phyloP scores from a whole-genome alignment of 2,329 filamentous ascomycete species.

The Alternaria consortialis region DNA sequence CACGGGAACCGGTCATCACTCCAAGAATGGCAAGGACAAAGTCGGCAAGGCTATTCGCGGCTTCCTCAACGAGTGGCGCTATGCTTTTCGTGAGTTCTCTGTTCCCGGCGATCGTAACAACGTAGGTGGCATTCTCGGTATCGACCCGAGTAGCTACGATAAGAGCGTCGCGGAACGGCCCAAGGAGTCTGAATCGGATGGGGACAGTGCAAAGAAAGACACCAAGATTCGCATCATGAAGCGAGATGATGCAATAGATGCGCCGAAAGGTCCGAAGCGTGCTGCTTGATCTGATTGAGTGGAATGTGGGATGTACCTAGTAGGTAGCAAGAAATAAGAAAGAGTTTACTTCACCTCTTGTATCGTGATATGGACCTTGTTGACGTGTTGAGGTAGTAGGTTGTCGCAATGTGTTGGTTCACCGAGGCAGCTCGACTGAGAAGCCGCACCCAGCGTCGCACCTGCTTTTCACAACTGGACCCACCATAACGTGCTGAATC shows the following conservation, averaged over 20 bases:
- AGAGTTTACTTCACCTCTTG: slow-evolving; percentile 24
- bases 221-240: slow-evolving; percentile 50
- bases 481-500: background rate
- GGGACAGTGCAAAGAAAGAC: slow-evolving; percentile 42
- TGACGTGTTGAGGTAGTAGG: background rate
- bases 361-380: background rate
- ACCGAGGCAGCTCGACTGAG: background rate
- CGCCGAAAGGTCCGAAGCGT: slow-evolving; percentile 49
- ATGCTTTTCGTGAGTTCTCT: slow-evolving; percentile 94
- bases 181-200: slow-evolving; percentile 45
- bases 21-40: slow-evolving; percentile 98
- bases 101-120: slow-evolving; percentile 95
- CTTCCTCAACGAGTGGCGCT: slow-evolving; percentile 95
- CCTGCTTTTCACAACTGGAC: slow-evolving; percentile 16
- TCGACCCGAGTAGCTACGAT: slow-evolving; percentile 69
- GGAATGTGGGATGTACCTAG: slow-evolving; percentile 8
- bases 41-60: slow-evolving; percentile 91
- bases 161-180: slow-evolving; percentile 51
- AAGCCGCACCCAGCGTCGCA: slow-evolving; percentile 20
- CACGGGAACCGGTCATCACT: slow-evolving; percentile 95
- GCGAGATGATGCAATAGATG: slow-evolving; percentile 49
- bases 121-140: slow-evolving; percentile 70
- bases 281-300: slow-evolving; percentile 27
- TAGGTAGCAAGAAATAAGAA: slow-evolving; percentile 46
- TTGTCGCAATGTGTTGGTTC: background rate